These are phyloP conservation scores for Penicillium tannophilum DNA, from an alignment of 495 filamentous ascomycete genomes.

Conservation along the genomic window DNA sequence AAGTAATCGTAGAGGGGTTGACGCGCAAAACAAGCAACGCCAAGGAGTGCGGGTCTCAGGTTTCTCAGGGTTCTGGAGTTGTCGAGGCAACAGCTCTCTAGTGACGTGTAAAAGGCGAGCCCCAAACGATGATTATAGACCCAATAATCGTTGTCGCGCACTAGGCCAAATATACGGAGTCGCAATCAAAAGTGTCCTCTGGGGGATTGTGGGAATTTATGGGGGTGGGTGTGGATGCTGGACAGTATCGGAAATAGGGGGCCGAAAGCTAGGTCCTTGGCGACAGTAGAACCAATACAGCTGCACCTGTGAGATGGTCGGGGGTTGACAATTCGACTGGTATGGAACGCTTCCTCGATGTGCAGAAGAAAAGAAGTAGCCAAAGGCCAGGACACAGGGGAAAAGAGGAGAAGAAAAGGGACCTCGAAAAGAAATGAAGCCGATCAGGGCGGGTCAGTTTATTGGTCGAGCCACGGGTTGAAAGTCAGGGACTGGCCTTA, in stretches of 20 bases:
- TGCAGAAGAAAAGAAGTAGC: background rate
- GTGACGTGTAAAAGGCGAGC: slow-evolving; percentile 1
- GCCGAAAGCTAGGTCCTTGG: slow-evolving; percentile 2
- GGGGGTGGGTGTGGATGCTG: slow-evolving; percentile 1
- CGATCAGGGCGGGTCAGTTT: background rate
- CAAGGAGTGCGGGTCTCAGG: slow-evolving; percentile 28
- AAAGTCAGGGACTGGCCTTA: slow-evolving; percentile 11
- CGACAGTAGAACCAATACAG: background rate
- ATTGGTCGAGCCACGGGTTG: slow-evolving; percentile 4
- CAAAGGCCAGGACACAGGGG: background rate
- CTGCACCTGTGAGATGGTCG: background rate
- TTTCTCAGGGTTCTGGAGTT: slow-evolving; percentile 22
- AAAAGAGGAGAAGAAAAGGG: slow-evolving; percentile 1
- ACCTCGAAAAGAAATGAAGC: slow-evolving; percentile 9
- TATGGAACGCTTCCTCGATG: background rate
- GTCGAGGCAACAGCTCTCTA: slow-evolving; percentile 28
- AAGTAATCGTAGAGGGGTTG: background rate
- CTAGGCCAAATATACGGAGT: background rate
- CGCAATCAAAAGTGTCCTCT: background rate
- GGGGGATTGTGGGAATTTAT: slow-evolving; percentile 5
- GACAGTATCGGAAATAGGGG: slow-evolving; percentile 8
- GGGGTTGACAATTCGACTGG: background rate
- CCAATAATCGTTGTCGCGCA: background rate
- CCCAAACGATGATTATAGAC: background rate
- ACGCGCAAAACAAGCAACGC: slow-evolving; percentile 33